A percentile compares a stretch with the other conserved stretches of the same genome.
Conservation (phyloP, 345 rosid genomes). For the Aquilaria yunnanensis region DNA sequence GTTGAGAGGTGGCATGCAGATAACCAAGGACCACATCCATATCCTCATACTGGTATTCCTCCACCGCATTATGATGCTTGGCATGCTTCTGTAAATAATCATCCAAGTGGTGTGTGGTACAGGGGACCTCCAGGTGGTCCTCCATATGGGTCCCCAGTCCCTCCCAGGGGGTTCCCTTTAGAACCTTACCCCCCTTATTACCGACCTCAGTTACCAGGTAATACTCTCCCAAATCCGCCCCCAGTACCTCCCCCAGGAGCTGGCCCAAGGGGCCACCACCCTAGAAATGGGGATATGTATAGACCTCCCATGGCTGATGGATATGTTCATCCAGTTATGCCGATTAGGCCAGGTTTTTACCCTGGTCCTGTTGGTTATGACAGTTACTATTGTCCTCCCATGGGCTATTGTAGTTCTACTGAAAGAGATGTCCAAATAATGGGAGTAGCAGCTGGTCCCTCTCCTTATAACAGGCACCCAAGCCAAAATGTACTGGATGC, state of each 20-base stretch:
- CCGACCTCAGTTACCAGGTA: slow-evolving; percentile 58
- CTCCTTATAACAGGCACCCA: slow-evolving; percentile 40
- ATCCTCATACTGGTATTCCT: slow-evolving; percentile 47
- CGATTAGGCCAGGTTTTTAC: slow-evolving; percentile 82
- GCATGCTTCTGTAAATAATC: slow-evolving; percentile 80
- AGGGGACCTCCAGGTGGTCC: slow-evolving; percentile 80
- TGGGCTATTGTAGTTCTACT: slow-evolving; percentile 60
- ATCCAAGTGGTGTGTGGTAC: slow-evolving; percentile 87
- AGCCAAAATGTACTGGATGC: slow-evolving; percentile 47
- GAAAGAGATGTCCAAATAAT: slow-evolving; percentile 70
- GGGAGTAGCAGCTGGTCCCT: slow-evolving; percentile 68
- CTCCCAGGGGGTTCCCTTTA: slow-evolving; percentile 79
- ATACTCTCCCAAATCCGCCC: slow-evolving; percentile 43
- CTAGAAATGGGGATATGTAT: slow-evolving; percentile 62
- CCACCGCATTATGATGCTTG: slow-evolving; percentile 72
- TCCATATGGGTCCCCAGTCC: slow-evolving; percentile 67
- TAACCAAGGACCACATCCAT: slow-evolving; percentile 51
- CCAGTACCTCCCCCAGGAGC: slow-evolving; percentile 52
- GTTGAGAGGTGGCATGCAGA: slow-evolving; percentile 69
- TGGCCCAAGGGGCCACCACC: slow-evolving; percentile 73
- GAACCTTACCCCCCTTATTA: slow-evolving; percentile 83
- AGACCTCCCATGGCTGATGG: slow-evolving; percentile 80
- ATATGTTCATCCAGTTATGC: slow-evolving; percentile 73
- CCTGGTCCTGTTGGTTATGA: slow-evolving; percentile 73
- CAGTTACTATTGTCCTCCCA: slow-evolving; percentile 77